Evolutionary conservation across 352 stramenopile genomes (phyloP).

Genomic region (Phytophthora citrophthora): DNA sequence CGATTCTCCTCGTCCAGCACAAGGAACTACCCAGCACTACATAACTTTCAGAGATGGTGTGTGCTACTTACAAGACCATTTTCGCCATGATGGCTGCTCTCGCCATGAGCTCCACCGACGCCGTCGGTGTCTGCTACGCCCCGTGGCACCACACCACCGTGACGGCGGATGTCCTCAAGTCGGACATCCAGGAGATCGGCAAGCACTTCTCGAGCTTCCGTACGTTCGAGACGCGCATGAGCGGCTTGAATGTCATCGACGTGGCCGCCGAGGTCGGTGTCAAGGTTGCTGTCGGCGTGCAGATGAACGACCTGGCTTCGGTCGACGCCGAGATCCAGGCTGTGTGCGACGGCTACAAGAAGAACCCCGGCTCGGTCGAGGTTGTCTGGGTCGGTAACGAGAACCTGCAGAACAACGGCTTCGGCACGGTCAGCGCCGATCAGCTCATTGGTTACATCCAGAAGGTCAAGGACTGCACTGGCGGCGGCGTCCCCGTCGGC

Average conservation of each 20-base stretch:
- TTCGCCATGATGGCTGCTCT: conserved; percentile 39
- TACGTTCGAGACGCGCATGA: conserved; percentile 73
- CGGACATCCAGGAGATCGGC: conserved; percentile 42
- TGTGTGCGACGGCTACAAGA: conserved; percentile 53
- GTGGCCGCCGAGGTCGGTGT: conserved; percentile 45
- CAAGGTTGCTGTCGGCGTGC: conserved; percentile 67
- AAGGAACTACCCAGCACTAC: conserved; percentile 26
- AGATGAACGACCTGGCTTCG: conserved; percentile 49
- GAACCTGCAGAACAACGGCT: conserved; percentile 61
- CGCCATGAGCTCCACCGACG: conserved; percentile 18
- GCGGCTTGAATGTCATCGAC: conserved; percentile 55
- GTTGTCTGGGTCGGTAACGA: conserved; percentile 82
- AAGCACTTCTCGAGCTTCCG: conserved; percentile 68
- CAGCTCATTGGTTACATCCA: conserved; percentile 59
- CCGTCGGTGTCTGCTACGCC: conserved; percentile 60
- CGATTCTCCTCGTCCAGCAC: conserved; percentile 39
- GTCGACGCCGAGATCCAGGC: conserved; percentile 68
- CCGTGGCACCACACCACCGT: conserved; percentile 61
- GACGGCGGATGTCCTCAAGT: conserved; percentile 32
- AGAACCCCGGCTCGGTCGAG: conserved; percentile 45
- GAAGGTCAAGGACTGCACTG: conserved; percentile 61
- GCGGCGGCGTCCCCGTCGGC: conserved; percentile 50
- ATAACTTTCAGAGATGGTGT: conserved; percentile 38
- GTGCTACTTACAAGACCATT: conserved; percentile 43
- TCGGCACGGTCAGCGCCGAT: conserved; percentile 42